These are phyloP conservation scores for Trichomonas vaginalis DNA, from an alignment of 208 protist genomes.

Conservation along the genomic window DNA sequence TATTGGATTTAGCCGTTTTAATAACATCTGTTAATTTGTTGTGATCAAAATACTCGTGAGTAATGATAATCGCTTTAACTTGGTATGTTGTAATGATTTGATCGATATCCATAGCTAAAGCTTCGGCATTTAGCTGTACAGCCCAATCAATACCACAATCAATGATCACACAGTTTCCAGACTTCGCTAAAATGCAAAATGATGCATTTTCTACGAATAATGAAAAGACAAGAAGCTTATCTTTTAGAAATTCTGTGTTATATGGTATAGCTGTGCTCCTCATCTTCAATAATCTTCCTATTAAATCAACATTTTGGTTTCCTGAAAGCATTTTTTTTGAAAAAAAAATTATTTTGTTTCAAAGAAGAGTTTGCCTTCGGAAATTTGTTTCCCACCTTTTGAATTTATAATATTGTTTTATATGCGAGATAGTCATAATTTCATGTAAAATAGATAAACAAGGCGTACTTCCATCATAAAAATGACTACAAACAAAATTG, in stretches of 20 bases:
- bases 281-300: too few species aligned
- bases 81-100: not conserved
- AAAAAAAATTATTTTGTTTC: too few species aligned
- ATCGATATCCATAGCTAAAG: not conserved
- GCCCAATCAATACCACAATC: not conserved
- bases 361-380: too few species aligned
- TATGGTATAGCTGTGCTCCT: too few species aligned
- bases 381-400: too few species aligned
- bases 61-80: not conserved
- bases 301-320: too few species aligned
- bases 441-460: too few species aligned
- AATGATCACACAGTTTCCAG: not conserved
- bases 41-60: not conserved
- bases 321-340: too few species aligned
- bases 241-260: not conserved
- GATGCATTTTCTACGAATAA: not conserved
- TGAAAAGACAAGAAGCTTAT: not conserved
- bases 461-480: too few species aligned
- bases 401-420: too few species aligned
- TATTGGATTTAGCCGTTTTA: not conserved
- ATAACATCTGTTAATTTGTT: not conserved
- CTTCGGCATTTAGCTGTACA: not conserved
- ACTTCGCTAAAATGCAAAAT: not conserved
- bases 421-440: too few species aligned
- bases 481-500: too few species aligned